Percentiles rank a stretch among this genome's conserved stretches.
These are phyloP conservation scores for Physaria fendleri DNA, from an alignment of 345 rosid species.

Conservation along the genomic window DNA sequence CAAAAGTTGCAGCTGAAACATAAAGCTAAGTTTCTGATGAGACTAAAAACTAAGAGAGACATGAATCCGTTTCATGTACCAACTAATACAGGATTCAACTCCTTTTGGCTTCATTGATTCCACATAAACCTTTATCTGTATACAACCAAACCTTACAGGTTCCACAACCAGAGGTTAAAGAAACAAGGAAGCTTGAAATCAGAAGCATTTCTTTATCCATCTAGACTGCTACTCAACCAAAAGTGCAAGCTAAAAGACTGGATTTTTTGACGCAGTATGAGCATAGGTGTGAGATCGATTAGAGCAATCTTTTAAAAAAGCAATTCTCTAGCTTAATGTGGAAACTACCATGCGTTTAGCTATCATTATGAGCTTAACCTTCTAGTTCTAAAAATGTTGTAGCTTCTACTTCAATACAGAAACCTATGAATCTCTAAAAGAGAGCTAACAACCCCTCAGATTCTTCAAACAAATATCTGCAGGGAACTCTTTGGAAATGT, in stretches of 20 bases:
- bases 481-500: slow-evolving; percentile 13
- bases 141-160: neutral
- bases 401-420: neutral
- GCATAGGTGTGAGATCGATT: neutral
- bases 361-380: neutral
- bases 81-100: neutral
- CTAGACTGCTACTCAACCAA: neutral
- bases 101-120: neutral
- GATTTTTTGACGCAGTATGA: neutral
- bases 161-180: neutral
- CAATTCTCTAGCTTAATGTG: too few species aligned
- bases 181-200: neutral
- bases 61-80: neutral
- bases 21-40: neutral
- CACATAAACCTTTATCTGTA: neutral
- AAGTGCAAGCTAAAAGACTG: neutral
- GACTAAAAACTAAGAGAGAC: neutral
- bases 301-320: neutral
- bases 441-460: neutral
- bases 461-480: neutral
- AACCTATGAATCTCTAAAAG: neutral
- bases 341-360: too few species aligned
- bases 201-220: neutral
- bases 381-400: neutral
- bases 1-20: neutral